Conservation (phyloP, 2,329 filamentous ascomycete species). For the Hymenoscyphus occultus region DNA sequence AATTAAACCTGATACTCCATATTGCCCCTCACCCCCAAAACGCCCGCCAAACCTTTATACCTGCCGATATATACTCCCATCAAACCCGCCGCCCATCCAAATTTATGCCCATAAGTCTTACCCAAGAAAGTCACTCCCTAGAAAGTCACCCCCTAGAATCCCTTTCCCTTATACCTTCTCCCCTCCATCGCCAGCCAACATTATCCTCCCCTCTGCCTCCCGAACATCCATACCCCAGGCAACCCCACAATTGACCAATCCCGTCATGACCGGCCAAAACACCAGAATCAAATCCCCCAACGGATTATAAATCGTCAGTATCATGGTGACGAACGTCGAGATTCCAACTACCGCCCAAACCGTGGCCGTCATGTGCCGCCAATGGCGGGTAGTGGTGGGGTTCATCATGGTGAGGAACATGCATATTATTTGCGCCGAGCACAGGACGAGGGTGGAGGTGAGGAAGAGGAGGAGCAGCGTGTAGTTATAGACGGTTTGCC, state of each 20-base stretch:
- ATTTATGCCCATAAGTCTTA: too few species aligned
- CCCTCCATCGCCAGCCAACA: background rate
- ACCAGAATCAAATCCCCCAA: background rate
- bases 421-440: background rate
- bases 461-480: conserved; percentile 2
- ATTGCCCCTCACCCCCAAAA: background rate
- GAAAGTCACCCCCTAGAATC: too few species aligned
- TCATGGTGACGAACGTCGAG: background rate
- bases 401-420: background rate
- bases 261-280: conserved; percentile 7
- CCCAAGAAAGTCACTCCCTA: too few species aligned
- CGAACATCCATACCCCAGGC: background rate
- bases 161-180: background rate
- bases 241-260: background rate
- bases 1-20: background rate
- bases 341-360: background rate
- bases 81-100: background rate
- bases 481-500: background rate
- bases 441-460: background rate
- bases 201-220: background rate
- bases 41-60: background rate
- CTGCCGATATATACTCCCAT: background rate
- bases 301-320: background rate
- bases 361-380: background rate
- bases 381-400: background rate